These are phyloP conservation scores for Pulveroboletus sp. DNA, from an alignment of 768 basidiomycete genomes.

Conservation along the genomic window DNA sequence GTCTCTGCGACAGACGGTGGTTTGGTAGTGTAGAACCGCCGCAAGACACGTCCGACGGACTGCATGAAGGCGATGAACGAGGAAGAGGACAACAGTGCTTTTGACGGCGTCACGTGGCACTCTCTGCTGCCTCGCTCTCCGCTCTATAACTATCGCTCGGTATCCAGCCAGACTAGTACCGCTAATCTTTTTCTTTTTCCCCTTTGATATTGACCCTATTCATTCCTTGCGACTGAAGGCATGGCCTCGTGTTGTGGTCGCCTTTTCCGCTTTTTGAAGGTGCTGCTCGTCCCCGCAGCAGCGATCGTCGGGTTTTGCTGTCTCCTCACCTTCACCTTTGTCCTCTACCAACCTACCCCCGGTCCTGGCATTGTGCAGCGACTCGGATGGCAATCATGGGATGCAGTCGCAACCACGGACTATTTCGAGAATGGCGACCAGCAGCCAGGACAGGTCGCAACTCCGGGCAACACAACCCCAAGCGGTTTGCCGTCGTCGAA, in stretches of 20 bases:
- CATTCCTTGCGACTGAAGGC: conserved; percentile 6
- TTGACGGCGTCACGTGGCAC: background rate
- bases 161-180: background rate
- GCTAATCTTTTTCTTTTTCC: background rate
- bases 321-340: conserved; percentile 70
- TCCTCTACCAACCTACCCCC: conserved; percentile 73
- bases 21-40: conserved; percentile 38
- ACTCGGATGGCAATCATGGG: conserved; percentile 91
- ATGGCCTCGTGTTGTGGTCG: conserved; percentile 41
- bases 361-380: conserved; percentile 68
- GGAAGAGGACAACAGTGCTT: background rate
- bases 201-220: background rate
- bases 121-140: background rate
- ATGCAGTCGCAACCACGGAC: conserved; percentile 42
- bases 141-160: too few relatives aligned
- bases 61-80: conserved; percentile 22
- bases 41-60: conserved; percentile 26
- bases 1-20: conserved; percentile 26
- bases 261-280: conserved; percentile 48
- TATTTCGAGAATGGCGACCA: background rate
- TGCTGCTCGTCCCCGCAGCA: conserved; percentile 53
- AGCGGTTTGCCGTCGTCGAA: background rate
- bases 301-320: conserved; percentile 63
- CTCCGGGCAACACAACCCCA: background rate
- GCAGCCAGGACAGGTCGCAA: background rate